Percentiles rank a stretch among this genome's conserved stretches.
Evolutionary conservation across 2,329 filamentous ascomycete genomes (phyloP).

Genomic region (Pyrenophora graminea): DNA sequence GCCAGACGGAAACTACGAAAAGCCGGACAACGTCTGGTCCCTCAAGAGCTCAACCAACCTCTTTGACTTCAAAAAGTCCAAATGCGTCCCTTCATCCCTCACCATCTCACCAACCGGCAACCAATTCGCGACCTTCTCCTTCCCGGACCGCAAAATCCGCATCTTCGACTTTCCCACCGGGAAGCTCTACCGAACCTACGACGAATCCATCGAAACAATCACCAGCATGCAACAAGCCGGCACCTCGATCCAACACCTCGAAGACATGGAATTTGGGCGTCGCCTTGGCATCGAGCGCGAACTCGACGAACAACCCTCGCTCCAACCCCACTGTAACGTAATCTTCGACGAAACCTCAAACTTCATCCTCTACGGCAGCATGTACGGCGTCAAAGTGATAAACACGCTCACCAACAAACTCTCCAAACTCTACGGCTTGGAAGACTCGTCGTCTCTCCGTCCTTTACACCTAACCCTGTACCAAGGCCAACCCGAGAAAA

Average conservation of each 20-base stretch:
- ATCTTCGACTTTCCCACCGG: conserved; percentile 90
- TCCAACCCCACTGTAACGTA: conserved; percentile 77
- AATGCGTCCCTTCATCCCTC: conserved; percentile 79
- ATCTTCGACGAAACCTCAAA: conserved; percentile 95
- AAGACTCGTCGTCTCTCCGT: conserved; percentile 73
- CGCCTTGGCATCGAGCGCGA: conserved; percentile 85
- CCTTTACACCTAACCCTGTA: conserved; percentile 84
- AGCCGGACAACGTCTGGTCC: conserved; percentile 87
- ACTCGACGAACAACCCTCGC: conserved; percentile 73
- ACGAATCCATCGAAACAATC: conserved; percentile 86
- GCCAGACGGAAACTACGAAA: conserved; percentile 79
- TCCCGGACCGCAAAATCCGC: conserved; percentile 90
- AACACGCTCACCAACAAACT: conserved; percentile 95
- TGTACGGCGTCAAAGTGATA: conserved; percentile 90
- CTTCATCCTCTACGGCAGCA: conserved; percentile 92
- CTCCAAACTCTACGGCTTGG: conserved; percentile 85
- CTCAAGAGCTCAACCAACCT: conserved; percentile 93
- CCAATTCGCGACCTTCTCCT: conserved; percentile 85
- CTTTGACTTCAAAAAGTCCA: conserved; percentile 95
- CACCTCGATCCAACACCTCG: conserved; percentile 77
- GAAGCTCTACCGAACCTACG: conserved; percentile 89
- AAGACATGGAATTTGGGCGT: conserved; percentile 89
- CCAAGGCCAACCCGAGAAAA: conserved; percentile 93
- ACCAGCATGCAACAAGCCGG: conserved; percentile 97
- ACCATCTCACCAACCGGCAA: conserved; percentile 84